Conservation (phyloP, 139 green algal species). For the Axilococcus clingmanii region DNA sequence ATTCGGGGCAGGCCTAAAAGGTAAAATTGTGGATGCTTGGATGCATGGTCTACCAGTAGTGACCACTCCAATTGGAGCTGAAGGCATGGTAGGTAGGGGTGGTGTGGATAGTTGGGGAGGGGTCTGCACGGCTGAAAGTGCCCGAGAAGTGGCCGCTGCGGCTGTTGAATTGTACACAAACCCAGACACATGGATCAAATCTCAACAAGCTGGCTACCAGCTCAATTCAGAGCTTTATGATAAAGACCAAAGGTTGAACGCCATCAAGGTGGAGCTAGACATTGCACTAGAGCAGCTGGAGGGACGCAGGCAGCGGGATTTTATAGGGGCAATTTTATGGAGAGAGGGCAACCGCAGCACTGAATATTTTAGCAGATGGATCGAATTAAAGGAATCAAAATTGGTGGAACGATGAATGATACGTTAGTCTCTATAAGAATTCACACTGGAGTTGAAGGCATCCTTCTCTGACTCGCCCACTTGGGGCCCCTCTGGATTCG, state of each 20-base stretch:
- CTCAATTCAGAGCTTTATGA: constrained; percentile 32
- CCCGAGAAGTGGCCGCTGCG: constrained; percentile 8
- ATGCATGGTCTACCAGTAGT: constrained; percentile 38
- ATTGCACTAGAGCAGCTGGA: constrained; percentile 13
- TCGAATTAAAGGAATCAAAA: constrained; percentile 55
- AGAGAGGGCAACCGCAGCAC: constrained; percentile 15
- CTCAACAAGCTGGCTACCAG: constrained; percentile 10
- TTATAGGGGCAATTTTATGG: constrained; percentile 19
- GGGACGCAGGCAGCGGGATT: constrained; percentile 4
- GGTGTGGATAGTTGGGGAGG: constrained; percentile 26
- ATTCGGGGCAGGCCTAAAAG: constrained; percentile 58
- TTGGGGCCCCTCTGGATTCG: constrained; percentile 60
- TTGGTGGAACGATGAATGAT: neutral
- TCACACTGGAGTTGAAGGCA: constrained; percentile 52
- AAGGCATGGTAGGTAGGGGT: constrained; percentile 22
- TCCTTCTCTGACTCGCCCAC: constrained; percentile 61
- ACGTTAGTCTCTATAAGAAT: constrained; percentile 46
- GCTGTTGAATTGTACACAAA: constrained; percentile 34
- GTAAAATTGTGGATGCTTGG: constrained; percentile 59
- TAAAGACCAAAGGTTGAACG: constrained; percentile 49
- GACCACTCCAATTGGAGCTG: constrained; percentile 44
- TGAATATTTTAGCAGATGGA: constrained; percentile 42
- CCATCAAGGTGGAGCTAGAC: constrained; percentile 69
- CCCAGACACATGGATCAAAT: constrained; percentile 15
- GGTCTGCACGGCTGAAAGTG: neutral